These are phyloP conservation scores for Puccinia horiana DNA, from an alignment of 1,284 basidiomycete genomes.

Conservation along the genomic window DNA sequence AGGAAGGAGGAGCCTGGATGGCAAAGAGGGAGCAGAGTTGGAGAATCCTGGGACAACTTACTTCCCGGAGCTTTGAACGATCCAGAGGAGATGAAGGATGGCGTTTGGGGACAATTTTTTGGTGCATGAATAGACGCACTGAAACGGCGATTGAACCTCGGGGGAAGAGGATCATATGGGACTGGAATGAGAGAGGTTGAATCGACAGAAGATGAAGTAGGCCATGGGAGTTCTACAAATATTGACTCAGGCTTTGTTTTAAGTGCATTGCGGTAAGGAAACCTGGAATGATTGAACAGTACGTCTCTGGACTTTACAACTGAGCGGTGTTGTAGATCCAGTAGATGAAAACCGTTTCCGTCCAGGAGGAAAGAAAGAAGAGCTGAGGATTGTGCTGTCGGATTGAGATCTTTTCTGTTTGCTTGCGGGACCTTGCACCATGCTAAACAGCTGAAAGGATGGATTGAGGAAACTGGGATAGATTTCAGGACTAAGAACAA, in stretches of 20 bases:
- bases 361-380: slow-evolving; percentile 4
- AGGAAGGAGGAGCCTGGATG: neutral
- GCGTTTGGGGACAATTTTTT: neutral
- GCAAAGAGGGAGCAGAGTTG: too few species aligned
- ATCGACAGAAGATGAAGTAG: too few species aligned
- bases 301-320: slow-evolving; percentile 2
- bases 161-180: too few species aligned
- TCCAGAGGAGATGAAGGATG: too few species aligned
- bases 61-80: too few species aligned
- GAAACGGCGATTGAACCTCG: neutral
- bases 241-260: too few species aligned
- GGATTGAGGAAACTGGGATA: neutral
- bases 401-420: neutral
- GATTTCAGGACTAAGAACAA: too few species aligned
- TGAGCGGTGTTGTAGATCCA: neutral
- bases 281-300: neutral
- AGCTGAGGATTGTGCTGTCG: neutral
- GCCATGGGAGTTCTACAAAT: neutral
- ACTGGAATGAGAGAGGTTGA: too few species aligned
- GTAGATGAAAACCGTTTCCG: slow-evolving; percentile 4
- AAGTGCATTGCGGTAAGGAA: neutral
- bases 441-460: slow-evolving; percentile 9
- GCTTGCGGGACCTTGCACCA: slow-evolving; percentile 17
- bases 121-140: neutral
- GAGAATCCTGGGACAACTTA: neutral